Conservation (phyloP, 768 basidiomycete genomes). For the Xanthoconium purpureum region DNA sequence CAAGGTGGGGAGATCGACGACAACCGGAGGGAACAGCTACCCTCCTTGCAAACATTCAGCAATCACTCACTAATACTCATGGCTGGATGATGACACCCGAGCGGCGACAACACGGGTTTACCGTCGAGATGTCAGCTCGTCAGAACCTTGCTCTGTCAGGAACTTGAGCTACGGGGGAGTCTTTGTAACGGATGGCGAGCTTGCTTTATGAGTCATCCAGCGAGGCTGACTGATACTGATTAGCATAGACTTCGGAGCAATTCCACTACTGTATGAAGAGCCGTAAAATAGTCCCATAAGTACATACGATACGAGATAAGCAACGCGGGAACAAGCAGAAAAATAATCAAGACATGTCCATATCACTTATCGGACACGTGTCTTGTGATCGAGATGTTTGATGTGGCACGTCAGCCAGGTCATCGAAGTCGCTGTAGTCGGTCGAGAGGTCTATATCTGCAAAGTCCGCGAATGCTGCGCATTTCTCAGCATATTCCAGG, state of each 20-base stretch:
- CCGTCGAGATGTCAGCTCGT: too few relatives aligned
- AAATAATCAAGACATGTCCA: slow-evolving; percentile 26
- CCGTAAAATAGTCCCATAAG: slow-evolving; percentile 1
- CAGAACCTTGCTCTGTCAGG: too few relatives aligned
- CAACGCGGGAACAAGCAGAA: background rate
- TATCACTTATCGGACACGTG: slow-evolving; percentile 12
- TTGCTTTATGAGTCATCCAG: too few relatives aligned
- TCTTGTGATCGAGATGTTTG: background rate
- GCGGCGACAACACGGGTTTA: too few relatives aligned
- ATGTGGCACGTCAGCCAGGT: background rate
- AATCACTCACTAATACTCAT: too few relatives aligned
- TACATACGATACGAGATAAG: slow-evolving; percentile 3
- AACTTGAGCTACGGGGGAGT: too few relatives aligned
- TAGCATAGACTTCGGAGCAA: background rate
- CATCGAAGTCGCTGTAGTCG: slow-evolving; percentile 26
- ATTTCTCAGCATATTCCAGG: slow-evolving; percentile 57
- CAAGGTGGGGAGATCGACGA: too few relatives aligned
- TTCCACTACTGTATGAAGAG: background rate
- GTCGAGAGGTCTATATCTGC: slow-evolving; percentile 38
- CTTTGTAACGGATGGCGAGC: too few relatives aligned
- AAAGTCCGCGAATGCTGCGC: slow-evolving; percentile 43
- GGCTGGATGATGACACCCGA: too few relatives aligned
- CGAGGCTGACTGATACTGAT: too few relatives aligned
- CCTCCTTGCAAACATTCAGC: too few relatives aligned
- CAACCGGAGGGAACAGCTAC: too few relatives aligned